phyloP scores from a whole-genome alignment of 805 yeast species.

The Zygosaccharomyces pseudorouxii region DNA sequence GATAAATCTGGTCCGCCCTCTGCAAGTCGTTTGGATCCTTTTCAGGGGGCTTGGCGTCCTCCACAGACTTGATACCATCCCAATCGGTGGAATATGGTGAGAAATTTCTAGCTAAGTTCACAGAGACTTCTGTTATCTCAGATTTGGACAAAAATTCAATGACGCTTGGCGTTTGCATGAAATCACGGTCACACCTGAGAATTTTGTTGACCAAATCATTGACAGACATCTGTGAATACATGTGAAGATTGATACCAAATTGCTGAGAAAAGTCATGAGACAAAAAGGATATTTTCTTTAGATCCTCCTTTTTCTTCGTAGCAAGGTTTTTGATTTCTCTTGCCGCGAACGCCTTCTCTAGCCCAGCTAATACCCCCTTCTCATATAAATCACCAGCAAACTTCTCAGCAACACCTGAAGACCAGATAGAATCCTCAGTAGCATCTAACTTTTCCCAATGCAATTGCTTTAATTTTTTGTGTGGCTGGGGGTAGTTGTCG shows the following conservation, averaged over 20 bases:
- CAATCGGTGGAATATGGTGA: constrained; percentile 79
- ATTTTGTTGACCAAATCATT: constrained; percentile 66
- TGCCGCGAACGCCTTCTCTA: constrained; percentile 85
- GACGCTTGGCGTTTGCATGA: constrained; percentile 64
- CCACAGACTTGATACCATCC: constrained; percentile 41
- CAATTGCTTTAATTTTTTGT: constrained; percentile 79
- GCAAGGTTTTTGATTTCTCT: constrained; percentile 55
- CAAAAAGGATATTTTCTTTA: constrained; percentile 59
- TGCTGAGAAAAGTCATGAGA: constrained; percentile 88
- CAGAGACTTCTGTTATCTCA: constrained; percentile 70
- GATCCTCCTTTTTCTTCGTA: constrained; percentile 43
- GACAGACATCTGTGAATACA: constrained; percentile 58
- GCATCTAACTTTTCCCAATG: constrained; percentile 95
- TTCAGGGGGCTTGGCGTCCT: constrained; percentile 45
- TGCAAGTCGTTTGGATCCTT: constrained; percentile 75
- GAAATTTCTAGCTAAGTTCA: constrained; percentile 62
- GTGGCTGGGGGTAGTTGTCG: constrained; percentile 61
- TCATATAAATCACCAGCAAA: constrained; percentile 59
- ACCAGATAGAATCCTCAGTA: constrained; percentile 85
- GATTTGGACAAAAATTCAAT: constrained; percentile 80
- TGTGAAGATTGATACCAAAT: constrained; percentile 88
- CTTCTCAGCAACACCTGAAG: constrained; percentile 52
- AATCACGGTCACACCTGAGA: constrained; percentile 68
- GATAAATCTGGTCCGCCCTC: constrained; percentile 78
- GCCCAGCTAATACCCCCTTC: constrained; percentile 76